Percentiles rank a stretch among this genome's conserved stretches.
Conservation (phyloP, 495 filamentous ascomycete genomes). For the Hypoxylon fragiforme region DNA sequence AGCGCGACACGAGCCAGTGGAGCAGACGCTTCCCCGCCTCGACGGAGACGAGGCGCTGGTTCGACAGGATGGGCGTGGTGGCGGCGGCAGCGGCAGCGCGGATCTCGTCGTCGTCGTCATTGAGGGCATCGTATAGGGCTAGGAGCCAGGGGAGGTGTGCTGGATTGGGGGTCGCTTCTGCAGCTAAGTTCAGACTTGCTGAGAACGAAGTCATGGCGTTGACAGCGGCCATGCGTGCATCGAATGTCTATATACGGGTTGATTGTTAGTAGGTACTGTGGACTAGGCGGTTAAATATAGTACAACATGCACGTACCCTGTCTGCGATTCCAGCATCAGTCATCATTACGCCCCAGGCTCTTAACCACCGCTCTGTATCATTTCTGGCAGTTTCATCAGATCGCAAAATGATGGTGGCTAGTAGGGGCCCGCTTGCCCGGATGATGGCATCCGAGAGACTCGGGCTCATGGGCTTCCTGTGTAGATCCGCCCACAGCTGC, state of each 20-base stretch:
- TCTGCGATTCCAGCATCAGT: constrained; percentile 45
- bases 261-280: constrained; percentile 1
- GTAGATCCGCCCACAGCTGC: constrained; percentile 38
- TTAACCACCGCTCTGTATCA: constrained; percentile 32
- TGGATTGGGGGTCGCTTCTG: constrained; percentile 19
- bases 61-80: constrained; percentile 43
- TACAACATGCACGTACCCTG: constrained; percentile 41
- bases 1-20: constrained; percentile 38
- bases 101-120: constrained; percentile 91
- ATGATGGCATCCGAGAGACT: constrained; percentile 49
- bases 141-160: constrained; percentile 46
- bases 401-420: constrained; percentile 36
- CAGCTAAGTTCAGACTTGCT: constrained; percentile 22
- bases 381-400: constrained; percentile 4
- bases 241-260: constrained; percentile 57
- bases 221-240: constrained; percentile 63
- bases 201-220: constrained; percentile 43
- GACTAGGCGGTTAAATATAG: too few species aligned
- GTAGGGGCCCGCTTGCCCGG: constrained; percentile 47
- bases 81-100: constrained; percentile 63
- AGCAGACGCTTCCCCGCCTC: constrained; percentile 45
- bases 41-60: constrained; percentile 42
- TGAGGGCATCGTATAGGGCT: constrained; percentile 60
- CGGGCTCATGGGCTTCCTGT: constrained; percentile 45
- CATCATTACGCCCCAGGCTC: constrained; percentile 51